phyloP scores from a whole-genome alignment of 2,329 filamentous ascomycete species.

The Monosporascus sp. region DNA sequence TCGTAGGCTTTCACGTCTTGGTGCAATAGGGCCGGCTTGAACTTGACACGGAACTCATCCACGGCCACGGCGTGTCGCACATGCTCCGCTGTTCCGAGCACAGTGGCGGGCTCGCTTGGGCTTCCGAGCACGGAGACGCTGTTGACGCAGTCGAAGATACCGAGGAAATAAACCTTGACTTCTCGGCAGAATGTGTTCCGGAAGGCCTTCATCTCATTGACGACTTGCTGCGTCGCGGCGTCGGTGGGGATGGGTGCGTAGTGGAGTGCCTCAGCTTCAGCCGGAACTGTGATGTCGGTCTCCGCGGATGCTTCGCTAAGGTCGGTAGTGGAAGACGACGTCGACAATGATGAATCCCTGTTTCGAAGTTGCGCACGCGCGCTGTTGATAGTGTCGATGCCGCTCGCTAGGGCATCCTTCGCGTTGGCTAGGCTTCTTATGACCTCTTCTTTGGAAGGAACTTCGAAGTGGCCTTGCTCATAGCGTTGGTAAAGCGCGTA shows the following conservation, averaged over 20 bases:
- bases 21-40: conserved; percentile 44
- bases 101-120: conserved; percentile 31
- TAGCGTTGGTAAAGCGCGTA: conserved; percentile 38
- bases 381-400: conserved; percentile 21
- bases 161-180: conserved; percentile 48
- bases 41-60: conserved; percentile 50
- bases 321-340: conserved; percentile 8
- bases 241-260: neutral
- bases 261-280: neutral
- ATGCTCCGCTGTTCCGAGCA: conserved; percentile 35
- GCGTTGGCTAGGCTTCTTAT: neutral
- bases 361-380: conserved; percentile 17
- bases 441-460: conserved; percentile 11
- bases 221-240: conserved; percentile 7
- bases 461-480: conserved; percentile 30
- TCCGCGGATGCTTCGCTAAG: conserved; percentile 9
- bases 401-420: conserved; percentile 6
- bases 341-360: no score
- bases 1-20: conserved; percentile 30
- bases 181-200: conserved; percentile 42
- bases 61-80: conserved; percentile 48
- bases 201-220: conserved; percentile 38
- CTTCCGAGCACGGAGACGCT: conserved; percentile 40
- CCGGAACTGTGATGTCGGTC: neutral
- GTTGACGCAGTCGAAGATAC: conserved; percentile 50